Conservation (phyloP, 192 early-diverging fungal genomes). For the Chytriomyces sp. region DNA sequence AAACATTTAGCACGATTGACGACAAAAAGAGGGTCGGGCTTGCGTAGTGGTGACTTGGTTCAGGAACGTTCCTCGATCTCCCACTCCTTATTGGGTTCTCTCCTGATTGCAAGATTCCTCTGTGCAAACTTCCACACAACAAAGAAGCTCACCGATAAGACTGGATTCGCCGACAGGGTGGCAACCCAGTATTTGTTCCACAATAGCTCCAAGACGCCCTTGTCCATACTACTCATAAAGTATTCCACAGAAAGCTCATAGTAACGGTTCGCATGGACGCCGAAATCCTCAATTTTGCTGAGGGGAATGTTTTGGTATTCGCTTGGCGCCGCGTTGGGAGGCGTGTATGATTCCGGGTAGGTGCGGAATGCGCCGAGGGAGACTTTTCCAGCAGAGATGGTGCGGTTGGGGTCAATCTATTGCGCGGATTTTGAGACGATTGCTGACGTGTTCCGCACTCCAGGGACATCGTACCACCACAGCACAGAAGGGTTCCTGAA, state of each 20-base stretch:
- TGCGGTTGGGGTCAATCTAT: slow-evolving; percentile 93
- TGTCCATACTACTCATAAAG: slow-evolving; percentile 91
- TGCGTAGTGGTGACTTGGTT: too few relatives aligned
- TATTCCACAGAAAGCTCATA: slow-evolving; percentile 88
- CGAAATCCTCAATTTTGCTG: slow-evolving; percentile 97
- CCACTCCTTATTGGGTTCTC: too few relatives aligned
- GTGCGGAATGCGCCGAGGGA: slow-evolving; percentile 98
- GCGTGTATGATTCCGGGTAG: slow-evolving; percentile 86
- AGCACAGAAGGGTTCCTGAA: slow-evolving; percentile 91
- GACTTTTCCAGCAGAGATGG: slow-evolving; percentile 94
- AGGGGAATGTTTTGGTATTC: slow-evolving; percentile 92
- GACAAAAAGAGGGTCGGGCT: too few relatives aligned
- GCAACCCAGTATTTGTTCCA: slow-evolving; percentile 99
- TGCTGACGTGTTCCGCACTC: neutral
- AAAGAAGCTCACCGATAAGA: slow-evolving; percentile 69
- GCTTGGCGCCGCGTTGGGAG: slow-evolving; percentile 68
- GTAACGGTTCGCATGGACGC: slow-evolving; percentile 87
- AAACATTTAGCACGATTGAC: neutral
- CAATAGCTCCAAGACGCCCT: slow-evolving; percentile 81
- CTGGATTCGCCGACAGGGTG: slow-evolving; percentile 89
- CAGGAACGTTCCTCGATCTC: too few relatives aligned
- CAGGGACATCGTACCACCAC: slow-evolving; percentile 70
- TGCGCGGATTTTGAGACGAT: slow-evolving; percentile 16
- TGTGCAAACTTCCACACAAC: neutral
- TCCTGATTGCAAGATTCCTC: too few relatives aligned